Evolutionary conservation across 129 eudicot genomes (phyloP).

Genomic region (Oenanthe sinensis): DNA sequence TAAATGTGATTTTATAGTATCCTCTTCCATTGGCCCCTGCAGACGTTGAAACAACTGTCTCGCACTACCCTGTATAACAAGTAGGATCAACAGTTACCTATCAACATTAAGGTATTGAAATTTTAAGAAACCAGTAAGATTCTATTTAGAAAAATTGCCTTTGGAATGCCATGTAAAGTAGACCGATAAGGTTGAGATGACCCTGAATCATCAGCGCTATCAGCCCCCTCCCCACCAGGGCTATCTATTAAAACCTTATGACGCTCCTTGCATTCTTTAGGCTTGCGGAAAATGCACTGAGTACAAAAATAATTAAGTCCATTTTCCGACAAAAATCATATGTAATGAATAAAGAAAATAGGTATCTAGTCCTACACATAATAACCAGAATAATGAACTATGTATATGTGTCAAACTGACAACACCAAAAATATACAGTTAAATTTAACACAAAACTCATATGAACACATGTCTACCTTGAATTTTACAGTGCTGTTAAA

Average conservation of each 20-base stretch:
- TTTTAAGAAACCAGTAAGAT: background rate
- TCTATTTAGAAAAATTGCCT: constrained; percentile 31
- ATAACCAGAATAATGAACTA: background rate
- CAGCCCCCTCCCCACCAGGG: constrained; percentile 77
- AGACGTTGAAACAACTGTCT: constrained; percentile 80
- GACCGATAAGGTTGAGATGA: constrained; percentile 90
- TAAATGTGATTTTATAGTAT: constrained; percentile 74
- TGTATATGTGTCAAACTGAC: background rate
- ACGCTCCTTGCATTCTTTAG: constrained; percentile 85
- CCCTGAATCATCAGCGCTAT: constrained; percentile 93
- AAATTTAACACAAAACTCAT: background rate
- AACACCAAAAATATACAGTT: background rate
- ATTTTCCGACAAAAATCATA: background rate
- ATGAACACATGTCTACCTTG: constrained; percentile 42
- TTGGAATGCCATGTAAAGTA: constrained; percentile 92
- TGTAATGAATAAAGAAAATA: background rate
- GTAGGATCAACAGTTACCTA: constrained; percentile 15
- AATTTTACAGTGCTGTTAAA: constrained; percentile 75
- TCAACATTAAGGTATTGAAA: background rate
- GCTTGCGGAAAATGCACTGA: constrained; percentile 75
- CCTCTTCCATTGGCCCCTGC: constrained; percentile 96
- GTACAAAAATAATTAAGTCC: constrained; percentile 9
- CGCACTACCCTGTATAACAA: constrained; percentile 80
- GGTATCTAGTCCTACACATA: background rate
- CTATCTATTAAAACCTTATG: constrained; percentile 70